Evolutionary conservation across 306 rosid species (phyloP), one percentile per base, ranked within the genome.

Genomic region (Elaeagnus macrophylla): DNA sequence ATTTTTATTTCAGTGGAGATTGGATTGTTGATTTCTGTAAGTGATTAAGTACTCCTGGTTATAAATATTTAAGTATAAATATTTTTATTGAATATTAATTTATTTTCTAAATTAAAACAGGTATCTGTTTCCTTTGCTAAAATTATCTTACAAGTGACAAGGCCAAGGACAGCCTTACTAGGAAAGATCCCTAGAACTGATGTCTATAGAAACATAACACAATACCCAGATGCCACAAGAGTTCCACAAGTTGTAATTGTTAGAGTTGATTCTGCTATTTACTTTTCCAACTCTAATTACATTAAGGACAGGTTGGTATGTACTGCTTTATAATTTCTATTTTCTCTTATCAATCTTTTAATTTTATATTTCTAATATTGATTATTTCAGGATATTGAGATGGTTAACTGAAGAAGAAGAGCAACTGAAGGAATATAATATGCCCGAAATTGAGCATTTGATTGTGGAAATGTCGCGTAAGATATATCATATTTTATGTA

Each of bases 251-350:
- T 81, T 74, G 52, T 90, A 4, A 80, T 83, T 16, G 25, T 86
- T 20, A 82, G 95, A 73, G 83, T 90, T 67, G 97, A 90, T 48
- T 90, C 97, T 36, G 83, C 97, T 1, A 76, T 90, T 59, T 86
- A 90, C 74, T 90, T 90, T 69, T 79, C 97, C 44, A 90, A 90
- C 53, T 78, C 86, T 55, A 83, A 90, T 79, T 86, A 83, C 5
- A 56, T 90, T 43, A 83, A 82, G 64, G 97, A 90, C 61, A 85
- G 95, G 97, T 89, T 49, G 7, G 8, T 14, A 6, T 16, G 6
- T 39, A n/a, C 7, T 8, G 3, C n/a, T 39, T 14, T 7, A 20
- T 7, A 38, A 49, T 7, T 20, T 43, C 8, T 10, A 25, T 37
- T 15, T 0, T 5, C n/a, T 8, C 6, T 6, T 14, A 1, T 37